Evolutionary conservation across 345 rosid genomes (phyloP), one percentile per base, ranked within the genome.

Genomic region (Kernera saxatilis): DNA sequence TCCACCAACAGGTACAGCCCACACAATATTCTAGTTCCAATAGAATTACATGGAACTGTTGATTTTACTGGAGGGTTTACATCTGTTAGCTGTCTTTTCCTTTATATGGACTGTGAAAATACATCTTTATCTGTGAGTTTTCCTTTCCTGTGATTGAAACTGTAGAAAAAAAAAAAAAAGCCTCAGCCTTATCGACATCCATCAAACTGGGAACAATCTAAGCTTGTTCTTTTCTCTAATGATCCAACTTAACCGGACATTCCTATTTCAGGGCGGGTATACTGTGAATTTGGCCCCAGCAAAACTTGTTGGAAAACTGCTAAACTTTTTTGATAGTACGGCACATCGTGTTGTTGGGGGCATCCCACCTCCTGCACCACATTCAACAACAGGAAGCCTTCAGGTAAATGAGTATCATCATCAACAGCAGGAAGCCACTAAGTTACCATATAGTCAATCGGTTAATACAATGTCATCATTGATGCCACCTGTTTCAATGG

Each of bases 321-420:
- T 81, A 36, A 82, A 76, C 64, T 79, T 89, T 76, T 55, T 89
- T 62, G 96, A 87, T 65, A 82, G 83, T 48, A 85, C 88, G 6
- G 88, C 90, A 51, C 82, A 81, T 60, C 88, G 86, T 74, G 88
- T 84, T 77, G 90, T 87, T 78, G 99, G 96, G 11, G 85, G 85
- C 33, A 50, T 68, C 32, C 90, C 96, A 43, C 90, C 92, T 40
- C 81, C 90, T 65, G 80, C 51, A 25, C 89, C 92, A 70, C 82
- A 76, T 29, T 61, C 79, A 57, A 60, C 68, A 21, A 68, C 75
- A 39, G 79, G 82, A 71, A 69, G 33, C 70, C 48, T 49, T 18
- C 84, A 70, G 53, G 57, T 6, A 39, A 77, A 72, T 67, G 87
- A 72, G 52, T 82, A 82, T 67, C 72, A 75, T 62, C 35, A 77